Evolutionary conservation across 2,329 filamentous ascomycete species (phyloP), one percentile per base, ranked within the genome.

Genomic region (Fusarium sp.): DNA sequence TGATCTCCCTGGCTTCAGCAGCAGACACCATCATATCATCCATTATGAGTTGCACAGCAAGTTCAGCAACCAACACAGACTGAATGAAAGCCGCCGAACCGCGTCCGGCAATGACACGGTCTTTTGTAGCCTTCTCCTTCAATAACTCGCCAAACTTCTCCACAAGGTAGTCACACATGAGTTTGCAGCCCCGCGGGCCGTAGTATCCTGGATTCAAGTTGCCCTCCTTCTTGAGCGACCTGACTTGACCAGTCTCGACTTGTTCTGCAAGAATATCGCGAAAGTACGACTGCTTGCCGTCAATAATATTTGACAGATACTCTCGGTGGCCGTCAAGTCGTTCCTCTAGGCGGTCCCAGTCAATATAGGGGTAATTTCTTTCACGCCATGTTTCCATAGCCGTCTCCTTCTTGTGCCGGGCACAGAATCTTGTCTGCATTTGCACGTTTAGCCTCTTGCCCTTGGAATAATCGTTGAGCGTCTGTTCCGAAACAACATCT

Each of bases 131-230:
- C 51, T 85, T 81, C 64, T 84, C 80, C 55, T 89, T 86, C 28
- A 94, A 76, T 59, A 85, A 75, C 8, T 80, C 73, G 12, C 84
- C 85, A 72, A 91, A 88, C 42, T 81, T 80, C 4, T 77, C 71
- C 56, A 91, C 86, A 34, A 93, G 83, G 51, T 83, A 84, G 68
- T 91, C 88, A 40, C 87, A 90, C 83, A 97, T 91, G 47, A 84
- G 77, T 44, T 85, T 85, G 47, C 90, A 81, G 1, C 93, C 93
- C 19, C 88, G 85, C 3, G 88, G 84, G 2, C 93, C 93, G 75
- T 96, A 97, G 76, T 96, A 97, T 0, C 93, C 93, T 9, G 91
- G 90, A 4, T 85, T 88, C 28, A 89, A 80, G 52, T 80, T 83
- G 26, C 85, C 78, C 46, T 81, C 86, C 57, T 85, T 83, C 47